phyloP scores from a whole-genome alignment of 2,329 filamentous ascomycete species.

The Fusarium brevicatenulatum region DNA sequence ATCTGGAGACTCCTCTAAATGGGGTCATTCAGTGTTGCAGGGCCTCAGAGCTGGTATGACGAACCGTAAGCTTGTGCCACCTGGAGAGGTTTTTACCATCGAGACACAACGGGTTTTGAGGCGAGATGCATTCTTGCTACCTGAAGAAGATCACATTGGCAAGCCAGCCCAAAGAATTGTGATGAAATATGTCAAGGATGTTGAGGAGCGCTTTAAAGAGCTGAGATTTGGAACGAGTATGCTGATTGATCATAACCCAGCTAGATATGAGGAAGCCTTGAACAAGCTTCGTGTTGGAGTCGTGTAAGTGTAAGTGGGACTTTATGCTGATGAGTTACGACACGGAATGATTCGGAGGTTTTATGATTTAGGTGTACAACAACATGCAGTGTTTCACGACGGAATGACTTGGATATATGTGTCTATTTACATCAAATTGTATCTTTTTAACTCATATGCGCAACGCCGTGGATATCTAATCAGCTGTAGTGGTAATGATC shows the following conservation, averaged over 20 bases:
- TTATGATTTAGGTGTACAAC: neutral
- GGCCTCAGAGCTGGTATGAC: conserved; percentile 74
- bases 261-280: conserved; percentile 76
- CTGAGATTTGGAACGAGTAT: conserved; percentile 77
- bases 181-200: conserved; percentile 76
- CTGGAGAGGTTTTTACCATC: conserved; percentile 79
- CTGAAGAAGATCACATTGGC: conserved; percentile 63
- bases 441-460: neutral
- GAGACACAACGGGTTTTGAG: conserved; percentile 75
- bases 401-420: neutral
- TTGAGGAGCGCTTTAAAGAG: conserved; percentile 76
- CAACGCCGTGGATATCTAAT: conserved; percentile 16
- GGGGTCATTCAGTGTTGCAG: conserved; percentile 75
- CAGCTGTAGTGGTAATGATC: conserved; percentile 58
- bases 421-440: neutral
- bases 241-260: conserved; percentile 80
- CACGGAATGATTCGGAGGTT: neutral
- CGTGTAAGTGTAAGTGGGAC: conserved; percentile 45
- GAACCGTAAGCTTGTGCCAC: conserved; percentile 75
- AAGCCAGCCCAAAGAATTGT: conserved; percentile 74
- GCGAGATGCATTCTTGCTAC: conserved; percentile 69
- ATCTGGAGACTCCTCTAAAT: conserved; percentile 69
- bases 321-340: conserved; percentile 10
- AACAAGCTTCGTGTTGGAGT: conserved; percentile 66
- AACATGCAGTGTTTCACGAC: neutral